Base-by-base conservation (phyloP, 176 grass and related monocot species). In the Oryza longistaminata region DNA sequence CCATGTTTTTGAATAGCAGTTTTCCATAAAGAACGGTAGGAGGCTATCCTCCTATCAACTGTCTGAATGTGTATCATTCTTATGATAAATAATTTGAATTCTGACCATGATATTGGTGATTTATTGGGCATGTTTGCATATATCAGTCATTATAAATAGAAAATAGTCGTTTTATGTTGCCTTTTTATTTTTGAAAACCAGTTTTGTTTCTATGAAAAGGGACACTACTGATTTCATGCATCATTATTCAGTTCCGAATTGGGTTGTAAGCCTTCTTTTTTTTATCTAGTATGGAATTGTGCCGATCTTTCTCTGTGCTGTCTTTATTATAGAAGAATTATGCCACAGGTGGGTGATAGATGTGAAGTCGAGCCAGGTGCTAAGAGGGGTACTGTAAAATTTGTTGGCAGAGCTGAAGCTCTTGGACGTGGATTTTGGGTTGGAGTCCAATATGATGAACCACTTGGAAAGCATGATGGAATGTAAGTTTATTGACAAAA, bases 381-480 rank as follows among this genome's bases (percentile, higher is more conserved):
- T 77, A 95, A 95, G 86, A 93, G 96, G 77, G 96, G 96, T 75
- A 68, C 84, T 26, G 81, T 98, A 70, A 92, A 98, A 82, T 98
- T 95, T 80, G 89, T 93, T 71, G 93, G 89, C 80, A 92, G 49
- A 87, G 91, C 91, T 74, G 96, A 95, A 82, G 81, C 85, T 48
- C 89, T 98, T 35, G 93, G 96, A 21, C 83, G 79, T 52, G 96
- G 96, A 52, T 98, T 93, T 83, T 98, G 96, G 93, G 74, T 98
- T 62, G 96, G 91, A 12, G 81, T 98, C 69, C 96, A 95, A 78
- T 98, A 98, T 58, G 96, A 95, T 49, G 96, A 98, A 81, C 96
- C 96, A 46, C 90, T 98, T 13, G 96, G 96, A 71, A 98, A 98
- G 21, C 93, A 98, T 6, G 91, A 98, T 81, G 96, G 96, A 83